Evolutionary conservation across 2,329 filamentous ascomycete genomes (phyloP), one percentile per base, ranked within the genome.

Genomic region (Scytalidium sp.): DNA sequence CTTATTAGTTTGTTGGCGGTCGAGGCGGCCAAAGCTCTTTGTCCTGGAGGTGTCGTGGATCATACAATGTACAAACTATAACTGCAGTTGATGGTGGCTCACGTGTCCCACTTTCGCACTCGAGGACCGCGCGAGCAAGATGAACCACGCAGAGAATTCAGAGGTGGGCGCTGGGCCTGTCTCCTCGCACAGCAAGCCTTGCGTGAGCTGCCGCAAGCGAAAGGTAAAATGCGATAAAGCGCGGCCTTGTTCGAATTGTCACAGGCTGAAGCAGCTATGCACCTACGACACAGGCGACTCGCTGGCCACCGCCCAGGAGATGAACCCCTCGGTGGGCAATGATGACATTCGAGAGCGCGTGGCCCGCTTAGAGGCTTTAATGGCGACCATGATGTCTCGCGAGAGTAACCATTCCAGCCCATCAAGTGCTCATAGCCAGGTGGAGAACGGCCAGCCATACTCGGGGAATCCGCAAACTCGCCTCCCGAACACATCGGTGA

Each of bases 191-290:
- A 43, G 27, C n/a, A 45, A 50, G 17, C 57, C 57, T 19, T 59
- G 57, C 44, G 44, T 50, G 11, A 42, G 17, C 3, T 59, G 57
- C 49, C 53, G 57, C 27, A 55, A 51, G 46, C 42, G 86, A 55
- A 90, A 90, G 64, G 80, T 90, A 29, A 83, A 83, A 53, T 90
- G 87, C 66, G 83, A 89, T 67, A 85, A 85, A 68, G 80, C 77
- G 59, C 84, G 84, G 65, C 86, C 86, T 11, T 90, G 87, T 63
- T 75, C 79, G 58, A 86, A 85, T 66, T 89, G 86, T 61, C 70
- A 82, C 62, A 85, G 80, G 65, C 75, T 80, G 42, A 70, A 75
- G 25, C 78, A 79, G 41, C 79, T 86, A 52, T 90, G 83, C 60
- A 75, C 74, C 23, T 79, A 84, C n/a, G 67, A 79, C 56, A 69